Base-by-base conservation (phyloP, 139 green algal species). In the Coccomyxa sp. region DNA sequence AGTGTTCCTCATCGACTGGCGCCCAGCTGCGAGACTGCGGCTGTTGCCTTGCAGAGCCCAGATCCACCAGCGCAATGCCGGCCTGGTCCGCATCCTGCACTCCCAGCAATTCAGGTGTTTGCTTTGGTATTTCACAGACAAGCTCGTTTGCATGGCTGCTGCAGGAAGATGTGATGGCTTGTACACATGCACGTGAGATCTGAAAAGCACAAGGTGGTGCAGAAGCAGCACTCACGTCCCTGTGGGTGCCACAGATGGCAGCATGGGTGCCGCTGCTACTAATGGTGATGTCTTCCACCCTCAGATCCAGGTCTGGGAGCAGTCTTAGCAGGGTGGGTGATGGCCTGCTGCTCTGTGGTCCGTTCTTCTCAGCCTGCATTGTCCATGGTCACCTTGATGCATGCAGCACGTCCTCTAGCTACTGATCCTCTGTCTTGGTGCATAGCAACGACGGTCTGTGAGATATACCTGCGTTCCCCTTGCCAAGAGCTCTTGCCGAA, bases 401-500 rank as follows among this genome's bases (percentile, higher is more conserved):
- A 22, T 64, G 18, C 50, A 64, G 50, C 50, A 64, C n/a, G 58
- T 16, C 24, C 24, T 10, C 58, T 27, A 35, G 58, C 12, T 36
- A 36, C 58, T 31, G 16, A 70, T 27, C 58, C 8, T n/a, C 16
- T 36, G 18, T 12, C 12, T 14, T 35, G 12, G 38, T 10, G 38
- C 71, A 58, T 35, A 39, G 16, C 31, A 71, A 58, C 40, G 14
- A 35, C 29, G 6, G 1, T 22, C 33, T 37, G 39, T 31, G 34
- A 7, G 14, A 78, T 50, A 35, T 35, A 79, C 39, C 12, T 39
- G 31, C 58, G 14, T 40, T 29, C 77, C 54, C 78, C 78, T 77
- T 27, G 58, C 55, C n/a, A 86, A 38, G 39, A 86, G 74, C 74
- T 86, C 71, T 54, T 86, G 73, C 35, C 82, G 58, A 36, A 86